Base-by-base conservation (phyloP, 225 moss, liverwort and hornwort species). In the Pseudoscleropodium purum region DNA sequence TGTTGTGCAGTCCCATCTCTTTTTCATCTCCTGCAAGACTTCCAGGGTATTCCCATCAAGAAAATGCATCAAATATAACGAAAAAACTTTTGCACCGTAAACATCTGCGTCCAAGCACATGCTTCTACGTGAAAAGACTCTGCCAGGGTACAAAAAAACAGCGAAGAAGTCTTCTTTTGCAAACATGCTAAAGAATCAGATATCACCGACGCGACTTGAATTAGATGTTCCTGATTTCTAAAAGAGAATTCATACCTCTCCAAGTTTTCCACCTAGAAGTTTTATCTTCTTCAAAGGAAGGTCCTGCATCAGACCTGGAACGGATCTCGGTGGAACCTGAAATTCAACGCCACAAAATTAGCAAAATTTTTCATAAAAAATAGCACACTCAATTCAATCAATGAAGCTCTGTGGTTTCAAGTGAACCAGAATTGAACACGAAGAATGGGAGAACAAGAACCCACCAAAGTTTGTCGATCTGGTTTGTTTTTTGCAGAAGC, bases 401-500 rank as follows among this genome's bases (percentile, higher is more conserved):
- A 52, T 54, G 78, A 54, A 78, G 51, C 52, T 52, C 76, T 77
- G 33, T 76, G 52, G 21, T 21, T 76, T 52, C 34, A 34, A 52
- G 34, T 21, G 34, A 14, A 33, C 23, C 78, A 54, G 54, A 78
- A 54, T 54, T 78, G 36, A 36, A 78, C 57, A 78, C 49, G 69
- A 64, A 85, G 69, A 89, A 75, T 57, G n/a, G 52, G 56, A 70
- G 34, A 27, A 64, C 68, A 60, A 68, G 34, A 37, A 83, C 93
- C 57, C 81, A 99, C 99, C 93, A 96, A 83, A 75, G 99, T 99
- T 91, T 99, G 99, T 63, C 96, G 93, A 94, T 99, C 97, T 68
- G 99, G 99, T 87, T 99, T 99, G 89, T 99, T 99, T 90, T 96
- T 99, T 10, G 97, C 96, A 83, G 99, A 99, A 49, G 97, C 99